phyloP scores from a whole-genome alignment of 1,139 yeast genomes.

The Candida labiduridarum region DNA sequence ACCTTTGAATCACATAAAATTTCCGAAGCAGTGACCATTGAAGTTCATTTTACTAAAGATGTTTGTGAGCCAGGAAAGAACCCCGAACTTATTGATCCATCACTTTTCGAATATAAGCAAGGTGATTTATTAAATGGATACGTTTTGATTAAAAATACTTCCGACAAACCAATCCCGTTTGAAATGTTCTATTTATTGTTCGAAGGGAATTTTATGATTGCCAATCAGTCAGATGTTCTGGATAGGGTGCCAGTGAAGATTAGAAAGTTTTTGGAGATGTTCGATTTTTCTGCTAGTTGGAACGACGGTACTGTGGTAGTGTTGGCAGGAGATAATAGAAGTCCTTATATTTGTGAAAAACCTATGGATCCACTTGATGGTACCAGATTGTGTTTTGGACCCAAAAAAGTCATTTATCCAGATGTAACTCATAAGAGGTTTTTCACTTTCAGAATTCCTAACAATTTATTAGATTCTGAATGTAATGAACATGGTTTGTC shows the following conservation, averaged over 20 bases:
- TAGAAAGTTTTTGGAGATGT: conserved; percentile 38
- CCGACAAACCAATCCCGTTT: conserved; percentile 32
- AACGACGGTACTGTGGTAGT: conserved; percentile 34
- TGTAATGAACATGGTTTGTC: conserved; percentile 38
- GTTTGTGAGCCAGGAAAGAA: conserved; percentile 30
- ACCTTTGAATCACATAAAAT: conserved; percentile 29
- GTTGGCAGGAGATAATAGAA: conserved; percentile 28
- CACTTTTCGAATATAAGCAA: conserved; percentile 38
- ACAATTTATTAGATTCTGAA: conserved; percentile 39
- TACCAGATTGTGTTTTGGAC: conserved; percentile 27
- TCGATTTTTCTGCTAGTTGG: conserved; percentile 46
- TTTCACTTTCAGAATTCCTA: conserved; percentile 46
- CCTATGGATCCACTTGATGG: conserved; percentile 31
- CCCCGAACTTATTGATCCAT: conserved; percentile 37
- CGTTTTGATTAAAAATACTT: conserved; percentile 30
- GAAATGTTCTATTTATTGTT: conserved; percentile 47
- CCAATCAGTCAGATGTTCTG: conserved; percentile 13
- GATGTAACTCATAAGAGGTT: conserved; percentile 37
- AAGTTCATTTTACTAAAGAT: conserved; percentile 39
- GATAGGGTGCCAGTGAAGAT: conserved; percentile 19
- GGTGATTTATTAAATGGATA: conserved; percentile 47
- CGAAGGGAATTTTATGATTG: no score
- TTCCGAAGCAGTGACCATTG: conserved; percentile 31
- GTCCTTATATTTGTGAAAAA: conserved; percentile 21
- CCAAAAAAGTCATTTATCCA: conserved; percentile 29